Evolutionary conservation across 1,139 yeast species (phyloP), one percentile per base, ranked within the genome.

Genomic region (Kluyveromyces sp.): DNA sequence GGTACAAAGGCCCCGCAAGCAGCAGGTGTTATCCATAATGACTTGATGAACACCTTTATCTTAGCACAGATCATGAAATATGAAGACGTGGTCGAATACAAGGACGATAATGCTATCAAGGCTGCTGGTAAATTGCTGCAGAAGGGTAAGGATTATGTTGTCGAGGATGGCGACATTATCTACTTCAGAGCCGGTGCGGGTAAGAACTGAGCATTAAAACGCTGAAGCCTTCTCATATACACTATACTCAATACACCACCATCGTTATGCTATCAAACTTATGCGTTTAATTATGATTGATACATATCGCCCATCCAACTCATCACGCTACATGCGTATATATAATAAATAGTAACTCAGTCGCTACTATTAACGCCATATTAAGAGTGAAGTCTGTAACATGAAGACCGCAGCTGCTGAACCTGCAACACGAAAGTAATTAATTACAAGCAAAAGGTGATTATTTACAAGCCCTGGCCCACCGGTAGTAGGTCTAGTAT

Each of bases 171-270:
- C 66, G 97, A 89, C 66, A 76, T 92, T 59, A 81, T 89, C 57
- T 89, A 83, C 72, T 85, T 89, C 75, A 84, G 94, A 75, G 88
- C 96, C 50, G 96, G 94, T 67, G 95, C 95, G 48, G 96, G 96
- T 71, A 89, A 89, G 75, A 78, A 77, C 63, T 78, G 68, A 57
- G 39, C 26, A 22, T 6, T n/a, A n/a, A n/a, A n/a, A n/a, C n/a
- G n/a, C n/a, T n/a, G n/a, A n/a, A n/a, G n/a, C n/a, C n/a, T n/a
- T n/a, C n/a, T n/a, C n/a, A n/a, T n/a, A n/a, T n/a, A n/a, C n/a
- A n/a, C n/a, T n/a, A n/a, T n/a, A n/a, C n/a, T n/a, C n/a, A n/a
- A n/a, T n/a, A n/a, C n/a, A n/a, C n/a, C n/a, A n/a, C n/a, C n/a
- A n/a, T n/a, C n/a, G n/a, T n/a, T n/a, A 22, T 6, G 26, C 6